Evolutionary conservation across 2,329 filamentous ascomycete genomes (phyloP), one percentile per base, ranked within the genome.

Genomic region (Teratosphaeria epicoccoides): DNA sequence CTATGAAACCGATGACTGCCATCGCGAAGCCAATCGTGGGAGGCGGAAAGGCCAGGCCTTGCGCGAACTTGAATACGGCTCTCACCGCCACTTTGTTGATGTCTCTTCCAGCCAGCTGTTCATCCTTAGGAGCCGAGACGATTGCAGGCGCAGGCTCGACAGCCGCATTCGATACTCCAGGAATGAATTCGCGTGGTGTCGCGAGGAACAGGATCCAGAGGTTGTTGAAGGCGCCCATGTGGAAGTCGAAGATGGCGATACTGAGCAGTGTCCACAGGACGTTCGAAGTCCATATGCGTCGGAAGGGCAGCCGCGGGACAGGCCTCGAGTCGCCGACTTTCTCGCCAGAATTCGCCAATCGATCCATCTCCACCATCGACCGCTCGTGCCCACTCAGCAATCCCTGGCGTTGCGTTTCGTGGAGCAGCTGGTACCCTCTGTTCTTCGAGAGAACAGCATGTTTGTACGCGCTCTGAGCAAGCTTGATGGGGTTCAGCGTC

Each of bases 181-280:
- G 55, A 74, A 80, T 54, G 51, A 63, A 68, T 40, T 65, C 61
- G 45, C 83, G 81, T 0, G 84, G 83, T 0, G 84, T 85, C 1
- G 86, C 87, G 45, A 90, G 75, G 67, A 90, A 89, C 48, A 88
- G 76, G 55, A 87, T 86, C 73, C 83, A 87, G 44, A 90, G 77
- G 1, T 84, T 79, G 63, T 87, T 85, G 72, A 88, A 90, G 24
- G 85, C 83, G 54, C 83, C 84, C 60, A 88, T 75, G 68, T 88
- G 84, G 61, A 88, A 81, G 56, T 85, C 82, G 59, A 87, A 81
- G 47, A 88, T 78, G 26, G 82, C 82, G 56, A 84, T 82, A 24
- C 76, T 78, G 46, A 85, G 63, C 2, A 88, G 65, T 0, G 76
- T 79, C 56, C 76, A 69, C n/a, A 80, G 61, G 24, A 80, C 73